Base-by-base conservation (phyloP, 345 rosid genomes). In the Heritiera fomes region DNA sequence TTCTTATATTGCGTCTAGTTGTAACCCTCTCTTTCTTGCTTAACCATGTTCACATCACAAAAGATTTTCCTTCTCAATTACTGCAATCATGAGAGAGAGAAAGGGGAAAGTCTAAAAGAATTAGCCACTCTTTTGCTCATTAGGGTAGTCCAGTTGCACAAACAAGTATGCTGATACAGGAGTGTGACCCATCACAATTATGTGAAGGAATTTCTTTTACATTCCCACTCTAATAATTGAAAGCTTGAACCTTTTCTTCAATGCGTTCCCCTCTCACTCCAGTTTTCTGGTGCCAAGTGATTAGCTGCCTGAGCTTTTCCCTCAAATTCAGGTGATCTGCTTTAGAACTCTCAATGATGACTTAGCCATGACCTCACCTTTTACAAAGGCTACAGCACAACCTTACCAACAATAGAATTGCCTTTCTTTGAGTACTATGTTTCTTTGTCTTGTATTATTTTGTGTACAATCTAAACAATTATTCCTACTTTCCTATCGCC, bases 101-200 rank as follows among this genome's bases (percentile, higher is more conserved):
- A 4, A 28, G 6, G 46, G 28, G 46, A 34, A 23, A 23, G 28
- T 23, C 0, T 23, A 23, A 23, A 23, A 23, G 28, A 23, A 23
- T 23, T 34, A 49, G 74, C n/a, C 41, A 49, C 20, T 70, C 41
- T 47, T 70, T 69, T 23, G 74, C 74, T 47, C 74, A 70, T 69
- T 0, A n/a, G 23, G 45, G n/a, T 15, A 53, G 58, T 7, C 58
- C 1, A 47, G 56, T 7, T 47, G 56, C 74, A 70, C 58, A 47
- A 47, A 47, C 74, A 70, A 47, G 58, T 28, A 28, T 49, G 75
- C n/a, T 71, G 59, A 56, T 18, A 1, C 7, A 56, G 20, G 32
- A 58, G 30, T 58, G 32, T 20, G 62, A 20, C 30, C 62, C 32
- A 20, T 58, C 62, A 58, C 30, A n/a, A 58, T 8, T 23, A 23